A percentile compares a stretch with the other conserved stretches of the same genome.
These are phyloP conservation scores for Leccinum truebloodii DNA, from an alignment of 768 basidiomycete genomes.

Conservation along the genomic window DNA sequence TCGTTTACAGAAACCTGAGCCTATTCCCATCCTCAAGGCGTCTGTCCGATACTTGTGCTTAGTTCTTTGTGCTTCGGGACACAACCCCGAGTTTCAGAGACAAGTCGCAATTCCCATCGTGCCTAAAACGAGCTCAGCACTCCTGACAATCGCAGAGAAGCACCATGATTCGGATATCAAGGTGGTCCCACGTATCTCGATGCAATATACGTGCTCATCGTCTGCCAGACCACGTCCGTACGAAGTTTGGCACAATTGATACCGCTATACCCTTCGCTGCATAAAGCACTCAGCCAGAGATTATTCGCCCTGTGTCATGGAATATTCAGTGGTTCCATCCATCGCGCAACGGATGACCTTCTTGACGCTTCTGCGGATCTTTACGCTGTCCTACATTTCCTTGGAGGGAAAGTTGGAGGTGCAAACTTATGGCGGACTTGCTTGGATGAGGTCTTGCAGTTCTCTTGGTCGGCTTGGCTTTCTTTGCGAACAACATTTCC, in stretches of 20 bases:
- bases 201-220: slow-evolving; percentile 6
- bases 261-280: slow-evolving; percentile 65
- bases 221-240: slow-evolving; percentile 44
- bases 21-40: slow-evolving; percentile 57
- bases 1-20: slow-evolving; percentile 63
- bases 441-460: slow-evolving; percentile 64
- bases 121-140: slow-evolving; percentile 63
- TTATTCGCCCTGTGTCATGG: slow-evolving; percentile 56
- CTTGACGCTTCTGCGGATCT: slow-evolving; percentile 55
- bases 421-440: slow-evolving; percentile 73
- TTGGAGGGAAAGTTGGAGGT: slow-evolving; percentile 80
- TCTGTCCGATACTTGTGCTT: slow-evolving; percentile 62
- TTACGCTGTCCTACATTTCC: slow-evolving; percentile 62
- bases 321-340: slow-evolving; percentile 55
- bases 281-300: slow-evolving; percentile 53
- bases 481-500: slow-evolving; percentile 62
- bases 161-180: slow-evolving; percentile 51
- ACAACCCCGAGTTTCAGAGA: slow-evolving; percentile 78
- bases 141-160: slow-evolving; percentile 58
- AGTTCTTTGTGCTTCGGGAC: slow-evolving; percentile 59
- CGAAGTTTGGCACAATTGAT: slow-evolving; percentile 57
- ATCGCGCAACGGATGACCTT: slow-evolving; percentile 39
- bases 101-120: slow-evolving; percentile 73
- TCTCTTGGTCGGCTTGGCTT: slow-evolving; percentile 64
- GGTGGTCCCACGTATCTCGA: slow-evolving; percentile 36